These are phyloP conservation scores for Prunus yedoensis DNA, from an alignment of 331 rosid genomes.

Conservation along the genomic window DNA sequence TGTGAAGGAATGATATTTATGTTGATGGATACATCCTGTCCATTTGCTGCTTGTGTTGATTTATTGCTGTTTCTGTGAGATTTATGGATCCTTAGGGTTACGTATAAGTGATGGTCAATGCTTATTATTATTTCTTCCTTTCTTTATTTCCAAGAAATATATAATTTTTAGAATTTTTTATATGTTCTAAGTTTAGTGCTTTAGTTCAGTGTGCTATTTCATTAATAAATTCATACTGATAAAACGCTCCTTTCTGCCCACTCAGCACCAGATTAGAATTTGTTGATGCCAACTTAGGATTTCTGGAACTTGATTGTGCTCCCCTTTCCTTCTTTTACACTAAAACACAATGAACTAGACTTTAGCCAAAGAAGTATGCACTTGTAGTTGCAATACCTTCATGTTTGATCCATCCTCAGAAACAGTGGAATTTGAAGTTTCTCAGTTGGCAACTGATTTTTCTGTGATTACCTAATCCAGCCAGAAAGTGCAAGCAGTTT, in stretches of 20 bases:
- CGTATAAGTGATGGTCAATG: background rate
- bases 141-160: background rate
- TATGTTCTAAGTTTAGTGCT: background rate
- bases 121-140: background rate
- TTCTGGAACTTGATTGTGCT: background rate
- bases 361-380: background rate
- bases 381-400: background rate
- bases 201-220: background rate
- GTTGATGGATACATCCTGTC: background rate
- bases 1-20: background rate
- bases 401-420: constrained; percentile 4
- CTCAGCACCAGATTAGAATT: too few relatives aligned
- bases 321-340: background rate
- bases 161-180: background rate
- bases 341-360: background rate
- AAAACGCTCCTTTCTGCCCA: too few relatives aligned
- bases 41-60: background rate
- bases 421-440: constrained; percentile 6
- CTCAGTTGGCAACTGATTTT: constrained; percentile 29
- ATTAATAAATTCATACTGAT: background rate
- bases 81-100: constrained; percentile 9
- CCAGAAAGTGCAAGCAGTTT: constrained; percentile 90
- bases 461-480: constrained; percentile 45
- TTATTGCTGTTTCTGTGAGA: background rate
- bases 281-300: background rate